Evolutionary conservation across 495 filamentous ascomycete species (phyloP).

Genomic region (Trichoderma asperelloides): DNA sequence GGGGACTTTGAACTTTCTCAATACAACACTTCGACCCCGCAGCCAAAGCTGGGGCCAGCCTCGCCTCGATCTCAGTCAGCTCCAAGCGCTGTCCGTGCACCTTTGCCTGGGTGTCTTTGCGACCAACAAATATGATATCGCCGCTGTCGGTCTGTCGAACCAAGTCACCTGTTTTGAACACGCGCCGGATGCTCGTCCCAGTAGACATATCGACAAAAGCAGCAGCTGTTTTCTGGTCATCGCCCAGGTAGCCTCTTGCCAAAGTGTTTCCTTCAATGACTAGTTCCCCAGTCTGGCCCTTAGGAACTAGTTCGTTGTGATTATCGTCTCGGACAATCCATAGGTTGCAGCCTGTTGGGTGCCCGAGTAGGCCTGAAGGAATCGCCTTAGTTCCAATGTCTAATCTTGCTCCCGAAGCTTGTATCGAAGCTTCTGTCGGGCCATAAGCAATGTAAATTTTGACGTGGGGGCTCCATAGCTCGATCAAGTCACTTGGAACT

Average conservation of each 20-base stretch:
- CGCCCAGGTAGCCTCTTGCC: slow-evolving; percentile 27
- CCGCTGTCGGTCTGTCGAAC: slow-evolving; percentile 32
- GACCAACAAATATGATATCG: slow-evolving; percentile 16
- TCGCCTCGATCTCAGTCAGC: slow-evolving; percentile 21
- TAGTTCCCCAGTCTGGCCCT: slow-evolving; percentile 32
- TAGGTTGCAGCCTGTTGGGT: background rate
- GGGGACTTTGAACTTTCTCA: background rate
- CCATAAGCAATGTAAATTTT: slow-evolving; percentile 17
- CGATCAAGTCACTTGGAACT: slow-evolving; percentile 14
- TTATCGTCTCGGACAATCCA: slow-evolving; percentile 20
- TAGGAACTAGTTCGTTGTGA: slow-evolving; percentile 32
- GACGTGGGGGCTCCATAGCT: slow-evolving; percentile 15
- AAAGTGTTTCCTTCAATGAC: slow-evolving; percentile 27
- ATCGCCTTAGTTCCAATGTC: background rate
- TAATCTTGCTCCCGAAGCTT: background rate
- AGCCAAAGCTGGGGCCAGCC: background rate
- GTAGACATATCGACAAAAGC: background rate
- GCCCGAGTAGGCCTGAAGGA: background rate
- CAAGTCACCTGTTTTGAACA: slow-evolving; percentile 44
- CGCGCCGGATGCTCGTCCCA: background rate
- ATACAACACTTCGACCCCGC: background rate
- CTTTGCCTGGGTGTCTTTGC: slow-evolving; percentile 27
- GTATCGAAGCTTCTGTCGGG: slow-evolving; percentile 16
- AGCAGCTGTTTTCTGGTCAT: slow-evolving; percentile 2
- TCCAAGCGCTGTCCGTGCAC: slow-evolving; percentile 26